Evolutionary conservation across 2,329 filamentous ascomycete genomes (phyloP).

Genomic region (Nothopassalora personata): DNA sequence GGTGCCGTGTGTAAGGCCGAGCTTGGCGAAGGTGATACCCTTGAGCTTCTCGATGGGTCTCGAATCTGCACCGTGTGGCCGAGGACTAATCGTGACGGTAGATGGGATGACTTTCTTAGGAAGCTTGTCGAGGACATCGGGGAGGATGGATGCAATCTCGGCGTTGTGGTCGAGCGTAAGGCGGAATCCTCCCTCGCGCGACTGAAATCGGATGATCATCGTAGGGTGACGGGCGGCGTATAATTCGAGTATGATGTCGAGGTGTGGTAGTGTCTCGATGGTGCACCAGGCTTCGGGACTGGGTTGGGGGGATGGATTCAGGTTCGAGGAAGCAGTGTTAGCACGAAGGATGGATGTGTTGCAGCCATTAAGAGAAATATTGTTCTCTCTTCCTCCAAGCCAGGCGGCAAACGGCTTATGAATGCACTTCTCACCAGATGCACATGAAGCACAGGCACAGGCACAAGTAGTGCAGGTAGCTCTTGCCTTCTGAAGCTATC

Average conservation of each 20-base stretch:
- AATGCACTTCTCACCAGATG: not conserved
- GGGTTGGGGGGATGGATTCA: constrained; percentile 1
- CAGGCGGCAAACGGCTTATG: constrained; percentile 5
- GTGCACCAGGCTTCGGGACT: not conserved
- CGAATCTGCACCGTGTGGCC: constrained; percentile 55
- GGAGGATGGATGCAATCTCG: constrained; percentile 59
- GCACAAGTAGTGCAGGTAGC: not conserved
- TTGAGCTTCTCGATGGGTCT: constrained; percentile 48
- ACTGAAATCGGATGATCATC: constrained; percentile 83
- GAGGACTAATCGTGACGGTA: constrained; percentile 56
- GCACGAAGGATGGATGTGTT: not conserved
- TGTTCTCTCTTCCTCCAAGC: not conserved
- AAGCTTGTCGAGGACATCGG: constrained; percentile 55
- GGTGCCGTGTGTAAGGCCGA: constrained; percentile 70
- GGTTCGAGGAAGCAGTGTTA: constrained; percentile 1
- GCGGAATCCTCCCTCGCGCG: constrained; percentile 88
- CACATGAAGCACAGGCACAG: not conserved
- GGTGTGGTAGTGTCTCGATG: not conserved
- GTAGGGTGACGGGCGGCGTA: constrained; percentile 1
- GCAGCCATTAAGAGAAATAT: not conserved
- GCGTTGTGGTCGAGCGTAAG: constrained; percentile 69
- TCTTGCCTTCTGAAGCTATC: not conserved
- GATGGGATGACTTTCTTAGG: constrained; percentile 51
- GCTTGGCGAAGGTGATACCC: constrained; percentile 52
- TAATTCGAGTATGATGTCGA: constrained; percentile 2